Evolutionary conservation across 345 rosid genomes (phyloP), one percentile per base, ranked within the genome.

Genomic region (Geranium brycei): DNA sequence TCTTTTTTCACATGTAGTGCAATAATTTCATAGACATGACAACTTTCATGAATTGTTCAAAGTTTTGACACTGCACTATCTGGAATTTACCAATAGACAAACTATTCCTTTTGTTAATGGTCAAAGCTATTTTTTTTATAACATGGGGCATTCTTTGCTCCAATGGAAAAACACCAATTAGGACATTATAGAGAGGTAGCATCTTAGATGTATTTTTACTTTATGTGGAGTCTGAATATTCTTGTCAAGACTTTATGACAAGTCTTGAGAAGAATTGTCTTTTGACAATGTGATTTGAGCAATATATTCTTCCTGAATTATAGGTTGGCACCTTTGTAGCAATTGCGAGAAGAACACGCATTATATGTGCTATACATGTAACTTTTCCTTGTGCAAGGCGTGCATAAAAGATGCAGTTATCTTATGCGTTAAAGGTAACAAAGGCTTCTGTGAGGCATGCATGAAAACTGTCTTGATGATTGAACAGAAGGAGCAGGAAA

Each of bases 321-420:
- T 57, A 86, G 92, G 95, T 72, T 89, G 96, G 97, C 98, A 92
- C 78, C 81, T 83, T 15, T 92, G 97, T 73, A 92, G 97, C 82
- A 87, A 69, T 71, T 92, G 98, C 73, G 84, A 83, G 82, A 89
- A 87, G 91, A 81, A 80, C 77, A 93, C 98, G 17, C 65, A 77
- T 63, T 87, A 86, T 69, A 79, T 82, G 87, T 92, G 98, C 73
- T 87, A 76, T 70, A 89, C 97, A 35, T 92, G 98, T 74, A 81
- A 90, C 19, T 92, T 85, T 78, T 92, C 98, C 32, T 79, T 92
- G 81, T 92, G 99, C 87, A 95, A 95, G 69, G 85, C 86, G 12
- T 95, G 99, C 72, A 75, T 76, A 72, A 95, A 84, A 81, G 91
- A 88, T 78, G 81, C 85, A 70, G 81, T 70, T 61, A 81, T 90